Evolutionary conservation across 306 rosid genomes (phyloP).

Genomic region (Vigna hirtella): DNA sequence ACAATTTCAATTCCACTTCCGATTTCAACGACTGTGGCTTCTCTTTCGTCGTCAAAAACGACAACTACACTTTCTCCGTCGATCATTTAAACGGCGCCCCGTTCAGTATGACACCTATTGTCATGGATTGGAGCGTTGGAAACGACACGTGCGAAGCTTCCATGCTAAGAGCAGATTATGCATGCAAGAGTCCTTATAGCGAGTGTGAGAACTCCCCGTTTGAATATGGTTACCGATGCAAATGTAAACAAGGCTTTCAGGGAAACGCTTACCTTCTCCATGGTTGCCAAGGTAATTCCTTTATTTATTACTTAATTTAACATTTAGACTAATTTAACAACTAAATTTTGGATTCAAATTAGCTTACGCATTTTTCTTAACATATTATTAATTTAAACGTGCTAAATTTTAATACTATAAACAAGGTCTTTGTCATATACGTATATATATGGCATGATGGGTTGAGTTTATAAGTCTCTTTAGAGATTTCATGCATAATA

Average conservation of each 20-base stretch:
- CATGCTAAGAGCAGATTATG: background rate
- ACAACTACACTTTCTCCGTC: conserved; percentile 22
- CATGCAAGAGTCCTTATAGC: background rate
- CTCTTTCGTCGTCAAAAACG: conserved; percentile 35
- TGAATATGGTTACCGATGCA: conserved; percentile 31
- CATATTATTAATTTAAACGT: too few species aligned
- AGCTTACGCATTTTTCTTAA: too few species aligned
- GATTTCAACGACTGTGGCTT: conserved; percentile 12
- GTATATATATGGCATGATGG: background rate
- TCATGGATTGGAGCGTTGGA: conserved; percentile 53
- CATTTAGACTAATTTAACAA: too few species aligned
- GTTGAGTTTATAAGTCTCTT: background rate
- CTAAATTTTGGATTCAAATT: too few species aligned
- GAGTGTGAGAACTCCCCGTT: background rate
- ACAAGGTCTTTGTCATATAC: too few species aligned
- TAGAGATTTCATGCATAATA: background rate
- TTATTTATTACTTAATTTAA: background rate
- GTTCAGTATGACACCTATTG: background rate
- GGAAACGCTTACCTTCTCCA: background rate
- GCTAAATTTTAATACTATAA: too few species aligned
- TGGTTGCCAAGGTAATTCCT: background rate
- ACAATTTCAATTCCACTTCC: background rate
- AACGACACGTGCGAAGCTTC: background rate
- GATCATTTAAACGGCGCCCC: background rate
- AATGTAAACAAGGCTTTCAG: background rate